A percentile compares a stretch with the other conserved stretches of the same genome.
Evolutionary conservation across 129 eudicot genomes (phyloP).

Genomic region (Flaveria sonorensis): DNA sequence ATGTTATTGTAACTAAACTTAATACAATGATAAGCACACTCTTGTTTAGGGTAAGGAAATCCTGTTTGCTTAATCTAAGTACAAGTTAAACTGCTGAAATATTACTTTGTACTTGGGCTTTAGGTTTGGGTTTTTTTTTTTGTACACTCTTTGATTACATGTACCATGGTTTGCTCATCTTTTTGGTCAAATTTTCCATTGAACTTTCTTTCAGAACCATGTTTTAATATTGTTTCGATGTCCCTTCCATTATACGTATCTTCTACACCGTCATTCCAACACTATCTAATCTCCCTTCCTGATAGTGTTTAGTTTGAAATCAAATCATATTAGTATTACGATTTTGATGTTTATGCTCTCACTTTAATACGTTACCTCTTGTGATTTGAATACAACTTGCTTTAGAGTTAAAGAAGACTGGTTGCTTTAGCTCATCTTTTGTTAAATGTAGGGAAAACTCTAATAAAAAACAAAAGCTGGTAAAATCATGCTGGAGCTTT

Average conservation of each 20-base stretch:
- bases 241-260: neutral
- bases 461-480: slow-evolving; percentile 16
- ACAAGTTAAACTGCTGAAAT: too few relatives aligned
- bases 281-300: too few relatives aligned
- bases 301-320: neutral
- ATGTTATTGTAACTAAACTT: too few relatives aligned
- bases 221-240: slow-evolving; percentile 13
- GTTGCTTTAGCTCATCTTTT: neutral
- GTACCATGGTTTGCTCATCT: too few relatives aligned
- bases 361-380: neutral
- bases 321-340: neutral
- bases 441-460: slow-evolving; percentile 3
- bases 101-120: too few relatives aligned
- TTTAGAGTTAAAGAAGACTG: slow-evolving; percentile 1
- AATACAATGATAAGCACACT: too few relatives aligned
- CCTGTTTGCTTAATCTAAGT: too few relatives aligned
- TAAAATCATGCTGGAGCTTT: neutral
- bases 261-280: too few relatives aligned
- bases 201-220: neutral
- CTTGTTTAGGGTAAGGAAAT: too few relatives aligned
- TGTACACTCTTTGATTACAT: too few relatives aligned
- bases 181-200: too few relatives aligned
- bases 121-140: too few relatives aligned
- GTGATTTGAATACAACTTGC: neutral
- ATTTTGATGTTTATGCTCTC: neutral